Conservation (phyloP, 495 filamentous ascomycete species). For the Aspergillus avenaceus region DNA sequence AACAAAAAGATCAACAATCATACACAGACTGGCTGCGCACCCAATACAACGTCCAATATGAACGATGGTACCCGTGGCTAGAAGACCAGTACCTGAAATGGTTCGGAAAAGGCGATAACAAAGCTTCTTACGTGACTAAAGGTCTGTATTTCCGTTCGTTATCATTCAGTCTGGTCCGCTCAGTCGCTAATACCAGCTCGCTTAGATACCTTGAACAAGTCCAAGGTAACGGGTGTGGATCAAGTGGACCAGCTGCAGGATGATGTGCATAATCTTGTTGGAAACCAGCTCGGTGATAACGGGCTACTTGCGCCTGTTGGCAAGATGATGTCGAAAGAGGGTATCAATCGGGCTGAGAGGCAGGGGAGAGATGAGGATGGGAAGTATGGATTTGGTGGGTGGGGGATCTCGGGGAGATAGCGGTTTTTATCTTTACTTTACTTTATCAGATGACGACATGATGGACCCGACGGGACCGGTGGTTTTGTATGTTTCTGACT, state of each 20-base stretch:
- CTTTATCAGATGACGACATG: too few species aligned
- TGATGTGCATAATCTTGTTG: conserved; percentile 52
- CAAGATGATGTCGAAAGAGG: conserved; percentile 56
- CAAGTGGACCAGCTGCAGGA: conserved; percentile 63
- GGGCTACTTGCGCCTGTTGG: conserved; percentile 59
- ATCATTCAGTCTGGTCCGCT: background rate
- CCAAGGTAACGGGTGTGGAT: conserved; percentile 59
- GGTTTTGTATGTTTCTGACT: too few species aligned
- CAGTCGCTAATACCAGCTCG: background rate
- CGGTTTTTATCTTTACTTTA: too few species aligned
- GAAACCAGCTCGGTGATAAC: conserved; percentile 59
- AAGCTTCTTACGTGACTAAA: conserved; percentile 60
- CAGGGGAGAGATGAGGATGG: conserved; percentile 58
- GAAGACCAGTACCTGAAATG: conserved; percentile 66
- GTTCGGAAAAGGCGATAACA: conserved; percentile 68
- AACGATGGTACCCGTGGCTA: conserved; percentile 71
- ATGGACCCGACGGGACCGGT: too few species aligned
- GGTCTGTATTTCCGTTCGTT: conserved; percentile 27
- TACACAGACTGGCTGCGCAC: conserved; percentile 52
- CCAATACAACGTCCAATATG: conserved; percentile 61
- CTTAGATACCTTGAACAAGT: conserved; percentile 58
- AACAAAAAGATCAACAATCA: conserved; percentile 23
- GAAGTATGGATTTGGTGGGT: conserved; percentile 29
- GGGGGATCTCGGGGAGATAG: background rate
- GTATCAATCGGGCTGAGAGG: conserved; percentile 59